These are phyloP conservation scores for Amanita rubescens DNA, from an alignment of 768 basidiomycete species.

Conservation along the genomic window DNA sequence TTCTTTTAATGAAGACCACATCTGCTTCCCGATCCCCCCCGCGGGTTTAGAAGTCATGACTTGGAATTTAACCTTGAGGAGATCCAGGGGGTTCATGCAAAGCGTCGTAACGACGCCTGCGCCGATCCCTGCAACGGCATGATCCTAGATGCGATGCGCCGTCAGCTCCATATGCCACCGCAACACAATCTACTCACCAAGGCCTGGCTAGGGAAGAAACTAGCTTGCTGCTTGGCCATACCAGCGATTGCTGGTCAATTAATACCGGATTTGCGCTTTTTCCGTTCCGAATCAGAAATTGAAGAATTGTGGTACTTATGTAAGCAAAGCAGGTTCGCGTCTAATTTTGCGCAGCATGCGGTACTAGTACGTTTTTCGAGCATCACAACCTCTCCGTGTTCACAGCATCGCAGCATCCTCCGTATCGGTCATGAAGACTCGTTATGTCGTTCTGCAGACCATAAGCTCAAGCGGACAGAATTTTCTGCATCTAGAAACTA, in stretches of 20 bases:
- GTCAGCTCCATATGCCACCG: not conserved
- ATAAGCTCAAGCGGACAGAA: not conserved
- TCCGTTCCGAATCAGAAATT: not conserved
- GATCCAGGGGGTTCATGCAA: constrained; percentile 95
- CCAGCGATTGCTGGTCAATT: constrained; percentile 21
- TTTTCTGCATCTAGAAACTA: not conserved
- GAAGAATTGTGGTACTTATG: not conserved
- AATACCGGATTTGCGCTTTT: not conserved
- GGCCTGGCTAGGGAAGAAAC: constrained; percentile 45
- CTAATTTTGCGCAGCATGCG: not conserved
- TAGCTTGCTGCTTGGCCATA: constrained; percentile 36
- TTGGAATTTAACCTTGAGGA: constrained; percentile 92
- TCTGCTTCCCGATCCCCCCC: constrained; percentile 61
- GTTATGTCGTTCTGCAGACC: no score
- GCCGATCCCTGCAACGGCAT: constrained; percentile 89
- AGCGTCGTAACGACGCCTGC: constrained; percentile 90
- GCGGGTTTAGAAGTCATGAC: constrained; percentile 63
- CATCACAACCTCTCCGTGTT: not conserved
- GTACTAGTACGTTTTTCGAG: not conserved
- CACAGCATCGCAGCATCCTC: not conserved
- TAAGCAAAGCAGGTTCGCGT: not conserved
- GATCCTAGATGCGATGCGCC: constrained; percentile 53
- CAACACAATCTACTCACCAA: constrained; percentile 25
- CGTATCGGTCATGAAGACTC: no score
- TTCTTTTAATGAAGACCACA: constrained; percentile 66